Evolutionary conservation across 371 early-diverging fungal species (phyloP), one percentile per base, ranked within the genome.

Genomic region (Haplosporangium sp.): DNA sequence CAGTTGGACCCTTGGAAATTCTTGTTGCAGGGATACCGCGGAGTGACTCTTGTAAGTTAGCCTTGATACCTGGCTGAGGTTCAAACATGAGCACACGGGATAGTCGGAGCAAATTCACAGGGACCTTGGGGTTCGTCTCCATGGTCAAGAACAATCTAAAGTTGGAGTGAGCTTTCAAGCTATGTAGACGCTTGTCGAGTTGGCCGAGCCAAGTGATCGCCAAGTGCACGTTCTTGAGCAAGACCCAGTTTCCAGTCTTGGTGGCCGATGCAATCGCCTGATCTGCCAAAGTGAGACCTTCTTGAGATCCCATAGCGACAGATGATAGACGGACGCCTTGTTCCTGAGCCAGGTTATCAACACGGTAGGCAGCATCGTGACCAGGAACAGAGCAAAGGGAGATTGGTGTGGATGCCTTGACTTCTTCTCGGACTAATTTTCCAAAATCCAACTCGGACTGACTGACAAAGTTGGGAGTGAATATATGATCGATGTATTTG

Each of bases 241-340:
- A 87, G 8, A 99, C 98, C 98, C 98, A 99, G 63, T 88, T 88
- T 67, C 98, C 98, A 11, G 88, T 89, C 86, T 94, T 94, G 71
- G 90, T 88, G 0, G 97, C 96, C 4, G 84, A 71, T 0, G 94
- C 89, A 64, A 99, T 96, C 4, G 97, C 98, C 76, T 92, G 89
- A 61, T 98, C 98, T 4, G 99, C 99, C 38, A 96, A 86, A 5
- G 88, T 85, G 69, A 95, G 93, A 65, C 98, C 98, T 91, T 99
- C 99, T 37, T 92, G 89, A 3, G 98, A 97, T 65, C 99, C 99
- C 97, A 99, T 98, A 8, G 99, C 99, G 19, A 99, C 96, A 2
- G 97, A 92, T 0, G 90, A 86, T 60, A 92, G 87, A 20, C 87
- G 86, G 35, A 84, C 86, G n/a, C 87, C 85, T 56, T 84, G 70